Evolutionary conservation across 768 basidiomycete species (phyloP), one percentile per base, ranked within the genome.

Genomic region (Inosperma sp.): DNA sequence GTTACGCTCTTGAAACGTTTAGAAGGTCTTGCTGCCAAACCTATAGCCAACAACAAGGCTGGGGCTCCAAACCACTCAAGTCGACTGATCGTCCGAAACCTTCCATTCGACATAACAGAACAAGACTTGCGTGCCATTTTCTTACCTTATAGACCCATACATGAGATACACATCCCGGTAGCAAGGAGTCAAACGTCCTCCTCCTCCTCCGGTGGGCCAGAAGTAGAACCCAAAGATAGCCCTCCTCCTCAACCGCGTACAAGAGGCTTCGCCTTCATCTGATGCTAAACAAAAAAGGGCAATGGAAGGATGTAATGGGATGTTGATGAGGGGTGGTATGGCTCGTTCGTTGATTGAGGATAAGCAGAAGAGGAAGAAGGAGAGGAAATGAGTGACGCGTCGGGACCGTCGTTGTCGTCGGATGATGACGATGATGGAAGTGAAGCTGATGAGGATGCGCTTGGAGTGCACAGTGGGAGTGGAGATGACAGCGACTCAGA

Each of bases 201-300:
- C n/a, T n/a, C n/a, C n/a, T n/a, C n/a, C n/a, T n/a, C n/a, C 54
- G 7, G 55, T 56, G 39, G 58, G 53, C 39, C 27, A 29, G 37
- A 59, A 51, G 27, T 48, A 46, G 10, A 49, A 58, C 1, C 44
- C 57, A 17, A 55, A 59, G 5, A 55, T 40, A 54, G 55, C 10
- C 40, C 51, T 7, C 53, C 44, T 19, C 56, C 52, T 33, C 68
- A 66, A 39, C 37, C 59, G 10, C 72, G 78, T 25, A 73, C 79
- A 35, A 84, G 86, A 58, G 93, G 94, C 0, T 98, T 95, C 58
- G 95, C 93, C 0, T 97, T 98, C 60, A 84, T 98, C 8, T 95
- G 93, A 90, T 93, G 90, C 81, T 66, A 93, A 56, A 82, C 82
- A 61, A 83, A 80, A 63, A 64, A 72, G 73, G 45, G 93, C 92